Base-by-base conservation (phyloP, 1,139 yeast genomes). In the Arxiozyma telluris region DNA sequence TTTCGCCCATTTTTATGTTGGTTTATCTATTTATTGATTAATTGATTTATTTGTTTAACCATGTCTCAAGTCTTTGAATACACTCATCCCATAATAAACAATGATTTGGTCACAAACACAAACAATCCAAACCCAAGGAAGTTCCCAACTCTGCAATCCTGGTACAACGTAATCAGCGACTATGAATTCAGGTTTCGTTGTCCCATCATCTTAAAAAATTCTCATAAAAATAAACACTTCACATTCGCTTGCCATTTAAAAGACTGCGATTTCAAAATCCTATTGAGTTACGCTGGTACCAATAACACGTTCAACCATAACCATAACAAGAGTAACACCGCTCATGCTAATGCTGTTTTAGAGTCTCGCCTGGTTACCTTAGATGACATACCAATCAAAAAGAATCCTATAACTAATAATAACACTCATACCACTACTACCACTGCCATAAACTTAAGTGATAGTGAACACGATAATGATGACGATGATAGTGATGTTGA, bases 231-330 rank as follows among this genome's bases (percentile, higher is more conserved):
- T 55, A 68, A 65, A 54, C 71, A 68, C 57, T 68, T 66, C 57
- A 68, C 71, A 47, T 68, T 65, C 57, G 70, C 71, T 44, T 68
- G 71, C 52, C 70, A 67, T 56, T 52, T 66, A 51, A 67, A 66
- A 53, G 59, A 61, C 52, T 68, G 71, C 53, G 67, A 68, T 9
- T 68, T 68, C 52, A 67, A 65, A 53, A 64, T 68, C 21, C 52
- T 67, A 53, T 52, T 68, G 41, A 66, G 71, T 54, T 65, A 64
- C 52, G 60, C 61, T 46, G 64, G 64, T 25, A 38, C 21, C 20
- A 21, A 25, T 41, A 41, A 11, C 18, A 17, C 23, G 6, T 39
- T 34, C 23, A 27, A 12, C 23, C 20, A 44, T 44, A 39, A 41
- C 18, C 41, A 44, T 42, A 27, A 34, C 21, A 38, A 47, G 23